These are phyloP conservation scores for Podaxis sp. DNA, from an alignment of 768 basidiomycete species.

Conservation along the genomic window DNA sequence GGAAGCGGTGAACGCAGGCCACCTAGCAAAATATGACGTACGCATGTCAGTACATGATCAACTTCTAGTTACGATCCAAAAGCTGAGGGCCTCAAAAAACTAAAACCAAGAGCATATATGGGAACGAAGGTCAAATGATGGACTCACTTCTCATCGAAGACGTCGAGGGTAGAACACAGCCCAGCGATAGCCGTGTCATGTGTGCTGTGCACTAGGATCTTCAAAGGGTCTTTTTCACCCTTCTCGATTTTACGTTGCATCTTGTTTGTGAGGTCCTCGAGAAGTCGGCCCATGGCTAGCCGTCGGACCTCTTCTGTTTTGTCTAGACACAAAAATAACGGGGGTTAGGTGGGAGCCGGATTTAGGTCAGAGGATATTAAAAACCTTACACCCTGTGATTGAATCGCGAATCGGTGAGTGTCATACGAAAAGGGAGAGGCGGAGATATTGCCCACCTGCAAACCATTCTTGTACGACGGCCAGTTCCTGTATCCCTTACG, in stretches of 20 bases:
- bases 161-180: slow-evolving; percentile 62
- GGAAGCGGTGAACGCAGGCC: slow-evolving; percentile 75
- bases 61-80: not conserved
- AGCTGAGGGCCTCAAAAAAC: not conserved
- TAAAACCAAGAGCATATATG: not conserved
- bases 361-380: not conserved
- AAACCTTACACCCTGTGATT: slow-evolving; percentile 39
- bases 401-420: slow-evolving; percentile 10
- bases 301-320: slow-evolving; percentile 71
- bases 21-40: slow-evolving; percentile 34
- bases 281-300: slow-evolving; percentile 74
- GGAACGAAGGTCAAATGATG: not conserved
- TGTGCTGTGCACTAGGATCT: slow-evolving; percentile 66
- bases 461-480: slow-evolving; percentile 83
- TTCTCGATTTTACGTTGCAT: slow-evolving; percentile 57
- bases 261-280: slow-evolving; percentile 59
- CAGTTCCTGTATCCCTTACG: slow-evolving; percentile 45
- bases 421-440: slow-evolving; percentile 4
- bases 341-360: not conserved
- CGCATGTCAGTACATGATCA: not conserved
- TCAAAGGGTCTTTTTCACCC: slow-evolving; percentile 47
- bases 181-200: slow-evolving; percentile 74
- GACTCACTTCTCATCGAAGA: slow-evolving; percentile 65
- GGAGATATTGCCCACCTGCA: slow-evolving; percentile 37
- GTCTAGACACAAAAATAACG: slow-evolving; percentile 37